phyloP scores from a whole-genome alignment of 148 eudicot species.

The Rhododendron ovatum region DNA sequence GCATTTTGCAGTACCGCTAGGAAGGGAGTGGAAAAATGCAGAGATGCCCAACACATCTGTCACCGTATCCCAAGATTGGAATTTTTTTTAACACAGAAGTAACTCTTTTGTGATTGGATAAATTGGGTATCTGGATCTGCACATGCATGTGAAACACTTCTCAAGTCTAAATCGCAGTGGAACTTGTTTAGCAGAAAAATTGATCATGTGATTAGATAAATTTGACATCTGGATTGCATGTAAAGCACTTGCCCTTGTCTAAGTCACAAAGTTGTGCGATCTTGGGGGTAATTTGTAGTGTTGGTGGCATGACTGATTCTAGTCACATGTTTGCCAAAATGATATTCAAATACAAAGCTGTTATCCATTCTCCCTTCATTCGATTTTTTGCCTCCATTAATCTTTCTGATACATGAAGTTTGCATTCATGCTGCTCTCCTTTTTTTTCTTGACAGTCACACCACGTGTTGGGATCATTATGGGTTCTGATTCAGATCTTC shows the following conservation, averaged over 20 bases:
- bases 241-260: background rate
- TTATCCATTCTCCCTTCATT: background rate
- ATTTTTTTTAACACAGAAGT: background rate
- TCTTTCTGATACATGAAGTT: background rate
- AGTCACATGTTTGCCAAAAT: background rate
- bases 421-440: background rate
- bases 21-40: background rate
- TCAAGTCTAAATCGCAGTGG: background rate
- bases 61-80: background rate
- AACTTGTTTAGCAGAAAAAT: background rate
- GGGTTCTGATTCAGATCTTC: constrained; percentile 98
- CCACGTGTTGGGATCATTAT: constrained; percentile 88
- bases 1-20: background rate
- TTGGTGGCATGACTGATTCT: background rate
- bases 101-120: background rate
- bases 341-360: background rate
- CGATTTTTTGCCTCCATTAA: background rate
- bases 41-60: background rate
- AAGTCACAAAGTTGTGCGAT: background rate
- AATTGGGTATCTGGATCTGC: background rate
- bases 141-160: background rate
- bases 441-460: constrained; percentile 27
- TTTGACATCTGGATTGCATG: background rate
- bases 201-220: background rate
- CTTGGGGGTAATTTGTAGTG: background rate